phyloP scores from a whole-genome alignment of 1,139 yeast genomes.

The Maudiozyma humilis region DNA sequence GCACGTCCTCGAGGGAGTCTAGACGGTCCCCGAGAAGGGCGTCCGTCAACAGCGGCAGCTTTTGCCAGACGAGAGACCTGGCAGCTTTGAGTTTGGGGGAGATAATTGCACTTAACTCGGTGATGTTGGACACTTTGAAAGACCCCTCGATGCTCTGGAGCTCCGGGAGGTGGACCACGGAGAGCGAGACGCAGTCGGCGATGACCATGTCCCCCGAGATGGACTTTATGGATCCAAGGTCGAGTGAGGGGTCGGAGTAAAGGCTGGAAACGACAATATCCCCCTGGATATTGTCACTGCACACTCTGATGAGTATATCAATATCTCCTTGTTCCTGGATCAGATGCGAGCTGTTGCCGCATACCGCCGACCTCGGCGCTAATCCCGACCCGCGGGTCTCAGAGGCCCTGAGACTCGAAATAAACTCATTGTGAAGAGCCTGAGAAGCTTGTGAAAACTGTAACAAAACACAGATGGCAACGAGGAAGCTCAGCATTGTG shows the following conservation, averaged over 20 bases:
- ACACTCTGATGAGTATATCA: slow-evolving; percentile 31
- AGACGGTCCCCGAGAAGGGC: slow-evolving; percentile 45
- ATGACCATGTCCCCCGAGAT: slow-evolving; percentile 52
- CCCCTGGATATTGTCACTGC: slow-evolving; percentile 43
- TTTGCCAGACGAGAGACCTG: slow-evolving; percentile 50
- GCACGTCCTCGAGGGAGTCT: slow-evolving; percentile 42
- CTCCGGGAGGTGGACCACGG: slow-evolving; percentile 46
- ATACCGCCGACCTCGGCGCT: no score
- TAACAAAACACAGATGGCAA: not conserved
- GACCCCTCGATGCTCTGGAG: slow-evolving; percentile 41
- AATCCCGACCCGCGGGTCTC: no score
- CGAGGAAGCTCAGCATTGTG: not conserved
- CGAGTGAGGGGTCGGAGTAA: slow-evolving; percentile 43
- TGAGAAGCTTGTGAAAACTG: not conserved
- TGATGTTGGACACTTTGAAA: slow-evolving; percentile 46
- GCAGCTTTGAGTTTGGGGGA: slow-evolving; percentile 46
- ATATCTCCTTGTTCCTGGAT: slow-evolving; percentile 39
- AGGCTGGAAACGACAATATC: slow-evolving; percentile 37
- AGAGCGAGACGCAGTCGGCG: slow-evolving; percentile 44
- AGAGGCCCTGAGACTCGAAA: not conserved
- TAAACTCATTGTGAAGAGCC: slow-evolving; percentile 9
- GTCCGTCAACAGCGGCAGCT: slow-evolving; percentile 57
- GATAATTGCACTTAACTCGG: slow-evolving; percentile 50
- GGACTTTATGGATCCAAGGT: slow-evolving; percentile 41
- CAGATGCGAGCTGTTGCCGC: slow-evolving; percentile 30